Evolutionary conservation across 177 flowering plant species (phyloP).

Genomic region (Vitis hybrid): DNA sequence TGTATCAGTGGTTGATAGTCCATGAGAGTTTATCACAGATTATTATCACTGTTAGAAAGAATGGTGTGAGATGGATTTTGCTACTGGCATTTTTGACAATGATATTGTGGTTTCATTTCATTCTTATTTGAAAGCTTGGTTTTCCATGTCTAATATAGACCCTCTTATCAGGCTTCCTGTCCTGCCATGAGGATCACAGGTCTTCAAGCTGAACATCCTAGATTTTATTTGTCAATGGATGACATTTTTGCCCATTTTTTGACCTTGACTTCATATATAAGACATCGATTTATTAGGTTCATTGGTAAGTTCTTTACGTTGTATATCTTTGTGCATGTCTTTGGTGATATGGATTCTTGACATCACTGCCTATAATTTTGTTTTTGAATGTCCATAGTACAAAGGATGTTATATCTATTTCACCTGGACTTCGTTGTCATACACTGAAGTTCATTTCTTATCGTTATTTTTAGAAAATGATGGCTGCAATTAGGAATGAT

Average conservation of each 20-base stretch:
- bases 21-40: neutral
- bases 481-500: slow-evolving; percentile 8
- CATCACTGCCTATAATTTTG: neutral
- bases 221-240: slow-evolving; percentile 37
- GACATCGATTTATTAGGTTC: slow-evolving; percentile 43
- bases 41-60: neutral
- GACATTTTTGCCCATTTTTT: slow-evolving; percentile 47
- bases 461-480: neutral
- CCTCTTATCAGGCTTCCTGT: slow-evolving; percentile 31
- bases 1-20: neutral
- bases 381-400: neutral
- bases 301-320: slow-evolving; percentile 46
- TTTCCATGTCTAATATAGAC: slow-evolving; percentile 16
- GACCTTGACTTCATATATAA: slow-evolving; percentile 50
- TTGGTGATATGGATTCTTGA: neutral
- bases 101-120: neutral
- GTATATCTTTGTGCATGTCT: slow-evolving; percentile 3
- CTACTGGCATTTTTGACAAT: neutral
- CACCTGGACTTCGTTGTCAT: neutral
- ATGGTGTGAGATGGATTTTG: neutral
- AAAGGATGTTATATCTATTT: neutral
- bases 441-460: neutral
- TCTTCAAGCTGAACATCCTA: slow-evolving; percentile 23
- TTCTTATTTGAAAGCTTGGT: slow-evolving; percentile 7
- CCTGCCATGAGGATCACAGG: slow-evolving; percentile 24